phyloP scores from a whole-genome alignment of 805 yeast genomes.

The Ogataea ganodermae region DNA sequence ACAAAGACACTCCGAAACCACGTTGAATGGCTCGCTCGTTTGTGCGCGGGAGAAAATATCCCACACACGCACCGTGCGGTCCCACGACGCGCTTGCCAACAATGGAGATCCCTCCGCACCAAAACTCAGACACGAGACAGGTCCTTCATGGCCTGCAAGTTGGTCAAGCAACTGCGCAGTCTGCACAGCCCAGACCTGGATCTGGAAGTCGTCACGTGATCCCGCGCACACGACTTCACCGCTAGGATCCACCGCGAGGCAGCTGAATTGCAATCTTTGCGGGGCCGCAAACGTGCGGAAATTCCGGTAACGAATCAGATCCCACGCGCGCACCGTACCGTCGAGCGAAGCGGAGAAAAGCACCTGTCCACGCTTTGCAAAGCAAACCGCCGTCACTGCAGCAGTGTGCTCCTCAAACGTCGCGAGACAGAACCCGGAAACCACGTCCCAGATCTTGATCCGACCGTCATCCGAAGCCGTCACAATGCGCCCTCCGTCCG shows the following conservation, averaged over 20 bases:
- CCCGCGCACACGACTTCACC: conserved; percentile 98
- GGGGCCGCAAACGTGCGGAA: conserved; percentile 94
- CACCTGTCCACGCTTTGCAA: conserved; percentile 89
- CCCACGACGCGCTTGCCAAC: conserved; percentile 95
- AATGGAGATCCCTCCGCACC: conserved; percentile 69
- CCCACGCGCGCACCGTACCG: conserved; percentile 98
- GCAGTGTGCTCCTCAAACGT: conserved; percentile 91
- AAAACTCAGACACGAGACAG: conserved; percentile 83
- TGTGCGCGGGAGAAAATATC: conserved; percentile 84
- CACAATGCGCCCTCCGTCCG: conserved; percentile 89
- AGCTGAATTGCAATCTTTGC: conserved; percentile 80
- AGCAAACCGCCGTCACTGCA: conserved; percentile 83
- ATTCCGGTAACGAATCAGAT: conserved; percentile 86
- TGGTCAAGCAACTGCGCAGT: conserved; percentile 89
- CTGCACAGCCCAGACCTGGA: conserved; percentile 97
- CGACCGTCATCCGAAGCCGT: conserved; percentile 98
- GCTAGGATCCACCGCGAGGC: conserved; percentile 93
- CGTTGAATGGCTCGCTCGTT: conserved; percentile 86
- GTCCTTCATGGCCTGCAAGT: conserved; percentile 93
- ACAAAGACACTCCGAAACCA: conserved; percentile 79
- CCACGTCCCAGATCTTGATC: conserved; percentile 93
- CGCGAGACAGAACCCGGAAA: conserved; percentile 87
- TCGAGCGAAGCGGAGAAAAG: conserved; percentile 89
- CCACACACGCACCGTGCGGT: conserved; percentile 92
- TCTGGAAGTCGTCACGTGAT: conserved; percentile 83